These are phyloP conservation scores for Tolypocladium ophioglossoides DNA, from an alignment of 2,329 filamentous ascomycete genomes.

Conservation along the genomic window DNA sequence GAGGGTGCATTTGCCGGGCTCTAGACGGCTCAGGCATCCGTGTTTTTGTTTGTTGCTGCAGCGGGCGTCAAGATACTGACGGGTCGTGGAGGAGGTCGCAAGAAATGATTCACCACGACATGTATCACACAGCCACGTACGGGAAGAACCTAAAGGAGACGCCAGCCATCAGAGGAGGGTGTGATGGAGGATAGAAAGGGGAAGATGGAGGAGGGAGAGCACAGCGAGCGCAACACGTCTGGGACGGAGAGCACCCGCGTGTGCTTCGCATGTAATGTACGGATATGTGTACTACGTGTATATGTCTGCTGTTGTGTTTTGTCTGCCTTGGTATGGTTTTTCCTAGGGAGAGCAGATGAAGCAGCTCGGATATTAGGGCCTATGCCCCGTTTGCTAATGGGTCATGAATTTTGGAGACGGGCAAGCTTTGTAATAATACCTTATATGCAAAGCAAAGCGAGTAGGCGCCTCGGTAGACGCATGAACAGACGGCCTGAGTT, in stretches of 20 bases:
- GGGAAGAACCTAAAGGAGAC: background rate
- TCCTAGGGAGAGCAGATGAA: too few species aligned
- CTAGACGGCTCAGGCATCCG: background rate
- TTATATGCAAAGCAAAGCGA: background rate
- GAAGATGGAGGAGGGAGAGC: background rate
- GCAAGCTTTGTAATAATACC: background rate
- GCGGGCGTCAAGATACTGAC: background rate
- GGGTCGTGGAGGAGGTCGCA: background rate
- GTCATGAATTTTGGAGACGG: background rate
- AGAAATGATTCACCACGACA: background rate
- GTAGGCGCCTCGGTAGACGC: background rate
- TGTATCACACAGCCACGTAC: slow-evolving; percentile 1
- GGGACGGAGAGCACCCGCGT: background rate
- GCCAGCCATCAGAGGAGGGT: background rate
- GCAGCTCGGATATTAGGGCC: background rate
- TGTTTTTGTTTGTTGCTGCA: slow-evolving; percentile 1
- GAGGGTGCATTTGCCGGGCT: background rate
- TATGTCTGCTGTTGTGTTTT: background rate
- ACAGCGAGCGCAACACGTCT: background rate
- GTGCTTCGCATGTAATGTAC: background rate
- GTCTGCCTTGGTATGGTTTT: too few species aligned
- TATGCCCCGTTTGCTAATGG: background rate
- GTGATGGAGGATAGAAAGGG: background rate
- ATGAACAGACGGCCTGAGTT: background rate
- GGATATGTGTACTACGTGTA: background rate